A percentile compares a stretch with the other conserved stretches of the same genome.
Conservation (phyloP, 2,329 filamentous ascomycete species). For the Penicillium sp. region DNA sequence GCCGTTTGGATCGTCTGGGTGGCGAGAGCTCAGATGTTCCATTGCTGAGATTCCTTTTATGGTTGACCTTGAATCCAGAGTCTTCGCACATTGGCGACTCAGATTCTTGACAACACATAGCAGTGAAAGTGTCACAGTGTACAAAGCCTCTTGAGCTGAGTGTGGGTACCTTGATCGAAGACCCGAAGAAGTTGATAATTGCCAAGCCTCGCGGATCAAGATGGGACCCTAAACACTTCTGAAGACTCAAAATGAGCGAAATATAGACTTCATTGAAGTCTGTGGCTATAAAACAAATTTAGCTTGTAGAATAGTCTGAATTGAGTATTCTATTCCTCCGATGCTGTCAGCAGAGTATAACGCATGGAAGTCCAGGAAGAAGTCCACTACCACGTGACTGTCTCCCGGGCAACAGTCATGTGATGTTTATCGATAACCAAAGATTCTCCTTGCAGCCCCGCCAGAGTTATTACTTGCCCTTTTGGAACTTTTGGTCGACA, state of each 20-base stretch:
- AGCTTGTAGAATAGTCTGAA: neutral
- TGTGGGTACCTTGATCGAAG: constrained; percentile 3
- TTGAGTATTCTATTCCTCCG: neutral
- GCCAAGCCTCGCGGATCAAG: neutral
- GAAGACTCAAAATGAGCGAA: neutral
- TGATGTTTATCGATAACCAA: constrained; percentile 40
- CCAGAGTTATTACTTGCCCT: neutral
- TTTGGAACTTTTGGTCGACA: neutral
- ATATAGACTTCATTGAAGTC: neutral
- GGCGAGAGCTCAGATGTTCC: constrained; percentile 23
- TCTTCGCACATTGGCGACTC: constrained; percentile 4
- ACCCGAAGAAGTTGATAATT: constrained; percentile 4
- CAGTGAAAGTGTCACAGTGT: neutral
- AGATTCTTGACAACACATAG: constrained; percentile 2
- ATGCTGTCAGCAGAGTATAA: neutral
- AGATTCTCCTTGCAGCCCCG: constrained; percentile 14
- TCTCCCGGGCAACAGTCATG: constrained; percentile 32
- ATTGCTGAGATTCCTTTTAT: constrained; percentile 30
- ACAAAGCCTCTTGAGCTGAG: neutral
- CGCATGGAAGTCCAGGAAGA: neutral
- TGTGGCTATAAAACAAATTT: neutral
- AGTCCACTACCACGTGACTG: constrained; percentile 26
- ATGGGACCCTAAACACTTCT: neutral
- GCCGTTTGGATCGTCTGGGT: constrained; percentile 30
- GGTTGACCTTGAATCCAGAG: constrained; percentile 12